Evolutionary conservation across 1,139 yeast genomes (phyloP).

Genomic region (Taiozyma sp.): DNA sequence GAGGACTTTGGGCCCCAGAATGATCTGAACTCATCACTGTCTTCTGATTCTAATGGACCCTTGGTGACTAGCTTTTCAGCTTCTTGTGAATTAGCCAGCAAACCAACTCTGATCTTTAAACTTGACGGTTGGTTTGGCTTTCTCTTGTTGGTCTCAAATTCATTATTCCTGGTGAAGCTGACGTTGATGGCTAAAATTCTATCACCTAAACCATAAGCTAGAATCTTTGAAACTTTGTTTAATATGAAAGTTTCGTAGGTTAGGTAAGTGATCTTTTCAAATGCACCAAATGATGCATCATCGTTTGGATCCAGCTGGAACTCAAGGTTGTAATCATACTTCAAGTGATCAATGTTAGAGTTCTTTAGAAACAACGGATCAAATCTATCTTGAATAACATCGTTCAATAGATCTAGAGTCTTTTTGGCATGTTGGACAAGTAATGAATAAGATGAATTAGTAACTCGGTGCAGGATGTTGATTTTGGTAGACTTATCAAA

Average conservation of each 20-base stretch:
- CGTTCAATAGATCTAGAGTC: slow-evolving; percentile 66
- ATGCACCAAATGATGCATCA: slow-evolving; percentile 49
- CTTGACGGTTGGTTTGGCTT: slow-evolving; percentile 39
- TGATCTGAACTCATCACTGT: slow-evolving; percentile 59
- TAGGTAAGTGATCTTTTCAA: slow-evolving; percentile 69
- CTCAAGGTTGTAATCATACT: slow-evolving; percentile 60
- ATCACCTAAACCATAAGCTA: slow-evolving; percentile 63
- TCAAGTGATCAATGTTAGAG: slow-evolving; percentile 48
- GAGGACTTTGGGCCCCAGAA: slow-evolving; percentile 92
- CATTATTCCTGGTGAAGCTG: slow-evolving; percentile 24
- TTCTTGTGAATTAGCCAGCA: slow-evolving; percentile 67
- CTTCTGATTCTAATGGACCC: slow-evolving; percentile 74
- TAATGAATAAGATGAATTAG: slow-evolving; percentile 57
- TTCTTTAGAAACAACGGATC: slow-evolving; percentile 75
- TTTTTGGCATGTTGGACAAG: slow-evolving; percentile 64
- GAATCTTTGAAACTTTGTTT: slow-evolving; percentile 54
- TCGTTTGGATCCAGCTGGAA: slow-evolving; percentile 40
- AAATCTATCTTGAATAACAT: slow-evolving; percentile 80
- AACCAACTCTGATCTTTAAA: slow-evolving; percentile 45
- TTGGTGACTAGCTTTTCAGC: slow-evolving; percentile 78
- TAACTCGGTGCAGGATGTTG: slow-evolving; percentile 81
- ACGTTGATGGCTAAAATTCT: slow-evolving; percentile 48
- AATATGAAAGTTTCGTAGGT: slow-evolving; percentile 65
- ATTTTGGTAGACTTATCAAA: slow-evolving; percentile 72
- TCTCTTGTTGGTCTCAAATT: slow-evolving; percentile 49